These are phyloP conservation scores for Irpex sp. DNA, from an alignment of 1,284 basidiomycete genomes.

Conservation along the genomic window DNA sequence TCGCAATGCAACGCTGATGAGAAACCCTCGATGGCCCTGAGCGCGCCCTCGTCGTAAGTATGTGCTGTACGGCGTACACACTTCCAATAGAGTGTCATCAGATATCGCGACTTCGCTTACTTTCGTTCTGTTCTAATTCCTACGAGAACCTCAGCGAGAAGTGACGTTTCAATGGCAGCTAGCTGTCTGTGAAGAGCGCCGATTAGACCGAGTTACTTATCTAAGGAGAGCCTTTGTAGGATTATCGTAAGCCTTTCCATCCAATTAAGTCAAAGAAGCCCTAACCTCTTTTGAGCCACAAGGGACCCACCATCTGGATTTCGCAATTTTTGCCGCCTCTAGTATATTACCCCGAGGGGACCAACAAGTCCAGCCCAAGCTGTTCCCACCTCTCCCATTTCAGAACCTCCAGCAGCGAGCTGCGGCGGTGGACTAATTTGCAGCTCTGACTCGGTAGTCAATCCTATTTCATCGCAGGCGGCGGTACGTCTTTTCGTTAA, in stretches of 20 bases:
- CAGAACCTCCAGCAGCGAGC: not conserved
- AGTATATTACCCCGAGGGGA: constrained; percentile 4
- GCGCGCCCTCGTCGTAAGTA: not conserved
- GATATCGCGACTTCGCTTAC: not conserved
- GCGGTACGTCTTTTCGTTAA: not conserved
- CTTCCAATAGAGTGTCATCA: not conserved
- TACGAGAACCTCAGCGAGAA: not conserved
- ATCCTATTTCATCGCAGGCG: not conserved
- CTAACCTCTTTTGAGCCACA: not conserved
- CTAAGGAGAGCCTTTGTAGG: not conserved
- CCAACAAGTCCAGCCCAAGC: not conserved
- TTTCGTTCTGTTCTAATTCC: not conserved
- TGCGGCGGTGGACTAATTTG: not conserved
- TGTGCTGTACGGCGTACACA: not conserved
- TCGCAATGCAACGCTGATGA: not conserved
- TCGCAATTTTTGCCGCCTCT: not conserved
- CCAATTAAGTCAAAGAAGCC: not conserved
- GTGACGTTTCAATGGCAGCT: not conserved
- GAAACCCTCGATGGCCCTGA: not conserved
- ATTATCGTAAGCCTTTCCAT: not conserved
- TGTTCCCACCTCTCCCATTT: constrained; percentile 1
- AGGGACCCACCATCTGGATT: not conserved
- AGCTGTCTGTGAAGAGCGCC: not conserved
- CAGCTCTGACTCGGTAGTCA: constrained; percentile 2
- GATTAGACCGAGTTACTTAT: not conserved